phyloP scores from a whole-genome alignment of 768 basidiomycete genomes.

The Hericium erinaceus region DNA sequence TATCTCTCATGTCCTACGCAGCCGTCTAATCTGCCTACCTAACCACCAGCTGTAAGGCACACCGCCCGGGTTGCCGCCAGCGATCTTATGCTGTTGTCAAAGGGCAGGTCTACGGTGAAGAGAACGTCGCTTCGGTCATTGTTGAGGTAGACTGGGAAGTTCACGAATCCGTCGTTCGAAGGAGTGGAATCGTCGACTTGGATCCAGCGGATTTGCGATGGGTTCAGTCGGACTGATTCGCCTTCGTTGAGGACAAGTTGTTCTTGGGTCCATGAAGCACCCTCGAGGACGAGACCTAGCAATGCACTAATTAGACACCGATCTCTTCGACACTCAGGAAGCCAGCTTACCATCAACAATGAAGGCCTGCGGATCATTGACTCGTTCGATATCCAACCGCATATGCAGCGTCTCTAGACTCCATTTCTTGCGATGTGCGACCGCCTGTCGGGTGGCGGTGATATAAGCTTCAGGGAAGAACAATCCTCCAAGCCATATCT shows the following conservation, averaged over 20 bases:
- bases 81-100: conserved; percentile 55
- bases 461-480: conserved; percentile 97
- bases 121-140: conserved; percentile 81
- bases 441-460: conserved; percentile 92
- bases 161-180: conserved; percentile 41
- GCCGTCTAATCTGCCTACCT: not conserved
- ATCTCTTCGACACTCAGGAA: not conserved
- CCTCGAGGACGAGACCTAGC: conserved; percentile 78
- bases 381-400: conserved; percentile 71
- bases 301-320: no score
- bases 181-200: conserved; percentile 40
- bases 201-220: conserved; percentile 85
- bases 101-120: conserved; percentile 81
- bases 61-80: conserved; percentile 83
- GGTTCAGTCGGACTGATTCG: conserved; percentile 62
- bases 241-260: conserved; percentile 79
- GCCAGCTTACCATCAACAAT: conserved; percentile 70
- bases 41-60: conserved; percentile 63
- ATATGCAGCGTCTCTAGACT: conserved; percentile 84
- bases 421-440: conserved; percentile 87
- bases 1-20: not conserved
- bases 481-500: conserved; percentile 88
- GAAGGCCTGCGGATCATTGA: conserved; percentile 72
- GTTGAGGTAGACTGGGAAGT: conserved; percentile 90
- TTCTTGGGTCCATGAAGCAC: conserved; percentile 66